A percentile compares a stretch with the other conserved stretches of the same genome.
These are phyloP conservation scores for Apophysomyces variabilis DNA, from an alignment of 371 early-diverging fungal genomes.

Conservation along the genomic window DNA sequence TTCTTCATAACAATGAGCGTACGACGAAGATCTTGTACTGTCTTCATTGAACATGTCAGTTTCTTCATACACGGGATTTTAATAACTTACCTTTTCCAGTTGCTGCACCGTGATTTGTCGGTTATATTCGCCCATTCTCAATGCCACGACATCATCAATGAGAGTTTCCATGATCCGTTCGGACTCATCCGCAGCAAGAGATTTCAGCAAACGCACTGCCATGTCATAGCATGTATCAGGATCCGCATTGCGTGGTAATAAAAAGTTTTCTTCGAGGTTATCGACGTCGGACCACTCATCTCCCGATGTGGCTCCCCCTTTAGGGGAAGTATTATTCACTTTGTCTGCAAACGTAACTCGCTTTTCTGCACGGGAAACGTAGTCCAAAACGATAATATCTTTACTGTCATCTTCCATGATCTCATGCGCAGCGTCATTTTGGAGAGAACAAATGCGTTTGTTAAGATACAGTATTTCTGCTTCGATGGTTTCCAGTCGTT, in stretches of 20 bases:
- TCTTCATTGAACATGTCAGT: slow-evolving; percentile 7
- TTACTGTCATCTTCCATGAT: slow-evolving; percentile 50
- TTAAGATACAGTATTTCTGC: slow-evolving; percentile 80
- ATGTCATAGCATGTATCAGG: slow-evolving; percentile 53
- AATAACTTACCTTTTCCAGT: slow-evolving; percentile 53
- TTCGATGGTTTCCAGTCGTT: slow-evolving; percentile 80
- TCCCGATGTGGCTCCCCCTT: slow-evolving; percentile 2
- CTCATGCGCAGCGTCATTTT: slow-evolving; percentile 68
- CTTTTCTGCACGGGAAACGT: slow-evolving; percentile 23
- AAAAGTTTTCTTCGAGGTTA: slow-evolving; percentile 52
- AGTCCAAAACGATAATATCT: slow-evolving; percentile 18
- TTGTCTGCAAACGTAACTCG: slow-evolving; percentile 48
- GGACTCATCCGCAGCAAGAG: slow-evolving; percentile 65
- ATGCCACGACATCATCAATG: slow-evolving; percentile 73
- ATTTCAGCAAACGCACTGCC: slow-evolving; percentile 62
- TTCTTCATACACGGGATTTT: background rate
- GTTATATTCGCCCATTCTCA: slow-evolving; percentile 63
- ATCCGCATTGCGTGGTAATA: slow-evolving; percentile 42
- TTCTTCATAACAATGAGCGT: slow-evolving; percentile 77
- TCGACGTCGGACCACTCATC: slow-evolving; percentile 37
- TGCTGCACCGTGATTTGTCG: slow-evolving; percentile 56
- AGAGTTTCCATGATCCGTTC: slow-evolving; percentile 67
- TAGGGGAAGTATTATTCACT: slow-evolving; percentile 21
- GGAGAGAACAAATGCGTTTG: slow-evolving; percentile 69
- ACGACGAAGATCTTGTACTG: slow-evolving; percentile 65